Evolutionary conservation across 2,329 filamentous ascomycete species (phyloP).

Genomic region (Cryphonectria parasitica): DNA sequence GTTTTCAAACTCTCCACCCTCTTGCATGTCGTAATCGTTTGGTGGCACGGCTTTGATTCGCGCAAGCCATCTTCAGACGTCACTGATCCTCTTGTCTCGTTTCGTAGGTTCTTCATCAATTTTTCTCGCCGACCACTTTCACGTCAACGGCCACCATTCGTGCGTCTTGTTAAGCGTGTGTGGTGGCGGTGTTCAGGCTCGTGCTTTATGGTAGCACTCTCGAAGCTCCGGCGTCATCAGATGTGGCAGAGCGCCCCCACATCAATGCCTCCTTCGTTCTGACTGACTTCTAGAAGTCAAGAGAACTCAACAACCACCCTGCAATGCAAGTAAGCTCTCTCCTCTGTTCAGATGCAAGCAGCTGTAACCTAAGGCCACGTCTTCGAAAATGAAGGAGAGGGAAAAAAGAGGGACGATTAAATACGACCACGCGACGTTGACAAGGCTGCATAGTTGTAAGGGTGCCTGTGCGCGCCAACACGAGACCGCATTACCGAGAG

Average conservation of each 20-base stretch:
- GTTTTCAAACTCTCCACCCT: not conserved
- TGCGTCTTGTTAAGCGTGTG: not conserved
- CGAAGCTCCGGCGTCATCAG: not conserved
- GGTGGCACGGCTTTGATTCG: not conserved
- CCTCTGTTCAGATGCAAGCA: not conserved
- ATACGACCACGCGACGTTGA: not conserved
- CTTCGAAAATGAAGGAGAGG: not conserved
- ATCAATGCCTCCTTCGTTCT: not conserved
- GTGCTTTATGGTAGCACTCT: not conserved
- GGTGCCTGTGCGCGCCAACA: not conserved
- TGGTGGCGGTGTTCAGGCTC: not conserved
- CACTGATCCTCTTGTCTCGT: not conserved
- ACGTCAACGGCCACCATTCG: not conserved
- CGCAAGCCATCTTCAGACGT: not conserved
- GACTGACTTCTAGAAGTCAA: not conserved
- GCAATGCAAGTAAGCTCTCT: not conserved
- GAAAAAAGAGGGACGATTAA: not conserved
- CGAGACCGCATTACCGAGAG: not conserved
- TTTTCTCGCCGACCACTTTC: not conserved
- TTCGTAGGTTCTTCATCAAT: not conserved
- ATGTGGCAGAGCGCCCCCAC: not conserved
- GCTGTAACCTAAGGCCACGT: not conserved
- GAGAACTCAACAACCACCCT: not conserved
- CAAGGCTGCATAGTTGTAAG: not conserved
- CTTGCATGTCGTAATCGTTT: not conserved